phyloP scores from a whole-genome alignment of 1,284 basidiomycete genomes.

The Volvariella surrecta region DNA sequence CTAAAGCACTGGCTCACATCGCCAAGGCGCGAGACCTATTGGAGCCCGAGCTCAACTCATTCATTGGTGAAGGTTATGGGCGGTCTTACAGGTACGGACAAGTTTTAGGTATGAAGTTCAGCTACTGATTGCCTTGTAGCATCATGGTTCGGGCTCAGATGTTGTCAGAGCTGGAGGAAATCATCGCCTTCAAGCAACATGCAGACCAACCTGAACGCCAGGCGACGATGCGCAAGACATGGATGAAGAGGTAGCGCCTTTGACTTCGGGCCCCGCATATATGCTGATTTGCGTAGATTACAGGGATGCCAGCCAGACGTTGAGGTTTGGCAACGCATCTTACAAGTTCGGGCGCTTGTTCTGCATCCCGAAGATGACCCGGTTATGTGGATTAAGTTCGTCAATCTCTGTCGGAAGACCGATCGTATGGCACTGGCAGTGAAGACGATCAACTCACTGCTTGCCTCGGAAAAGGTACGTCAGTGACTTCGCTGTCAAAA shows the following conservation, averaged over 20 bases:
- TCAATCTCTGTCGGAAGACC: conserved; percentile 42
- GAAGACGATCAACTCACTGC: conserved; percentile 92
- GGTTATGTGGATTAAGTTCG: conserved; percentile 83
- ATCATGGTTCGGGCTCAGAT: conserved; percentile 98
- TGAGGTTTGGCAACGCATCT: conserved; percentile 97
- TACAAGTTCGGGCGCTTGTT: conserved; percentile 94
- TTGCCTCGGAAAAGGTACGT: conserved; percentile 58
- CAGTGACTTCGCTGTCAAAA: too few species aligned
- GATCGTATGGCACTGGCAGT: conserved; percentile 78
- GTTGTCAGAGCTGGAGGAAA: conserved; percentile 97
- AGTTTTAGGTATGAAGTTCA: background rate
- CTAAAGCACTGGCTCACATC: conserved; percentile 86
- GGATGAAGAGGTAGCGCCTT: conserved; percentile 78
- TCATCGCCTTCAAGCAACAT: conserved; percentile 92
- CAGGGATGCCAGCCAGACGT: conserved; percentile 98
- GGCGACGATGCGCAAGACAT: conserved; percentile 80
- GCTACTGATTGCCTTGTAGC: conserved; percentile 29
- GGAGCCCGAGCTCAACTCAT: conserved; percentile 79
- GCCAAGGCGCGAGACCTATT: conserved; percentile 91
- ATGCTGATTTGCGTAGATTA: conserved; percentile 39
- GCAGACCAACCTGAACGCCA: conserved; percentile 93
- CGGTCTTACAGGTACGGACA: conserved; percentile 83
- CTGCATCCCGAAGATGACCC: conserved; percentile 92
- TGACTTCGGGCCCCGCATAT: background rate
- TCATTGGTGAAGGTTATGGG: conserved; percentile 94